phyloP scores from a whole-genome alignment of 2,329 filamentous ascomycete genomes.

The Penicillium hordei region DNA sequence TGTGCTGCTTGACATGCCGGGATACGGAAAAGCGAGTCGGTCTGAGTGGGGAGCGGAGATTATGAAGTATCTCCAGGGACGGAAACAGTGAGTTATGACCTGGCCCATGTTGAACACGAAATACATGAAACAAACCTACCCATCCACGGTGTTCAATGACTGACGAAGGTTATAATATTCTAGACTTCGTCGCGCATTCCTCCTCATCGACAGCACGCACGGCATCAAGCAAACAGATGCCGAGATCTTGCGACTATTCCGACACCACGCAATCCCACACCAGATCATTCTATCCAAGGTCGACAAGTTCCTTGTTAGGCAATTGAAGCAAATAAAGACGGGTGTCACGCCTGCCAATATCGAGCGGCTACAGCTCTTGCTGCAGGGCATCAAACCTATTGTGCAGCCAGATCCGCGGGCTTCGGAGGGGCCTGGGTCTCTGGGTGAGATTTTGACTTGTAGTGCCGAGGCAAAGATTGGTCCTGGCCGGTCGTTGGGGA shows the following conservation, averaged over 20 bases:
- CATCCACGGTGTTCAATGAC: not conserved
- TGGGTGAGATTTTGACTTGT: constrained; percentile 62
- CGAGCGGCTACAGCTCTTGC: constrained; percentile 40
- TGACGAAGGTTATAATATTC: not conserved
- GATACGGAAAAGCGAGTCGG: constrained; percentile 64
- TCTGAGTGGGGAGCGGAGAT: constrained; percentile 66
- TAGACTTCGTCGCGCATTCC: constrained; percentile 60
- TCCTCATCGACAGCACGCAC: constrained; percentile 64
- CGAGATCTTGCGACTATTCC: constrained; percentile 57
- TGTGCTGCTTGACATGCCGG: constrained; percentile 69
- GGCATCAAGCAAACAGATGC: constrained; percentile 63
- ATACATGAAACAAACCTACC: not conserved
- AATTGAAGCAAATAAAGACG: constrained; percentile 31
- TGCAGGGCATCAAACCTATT: constrained; percentile 40
- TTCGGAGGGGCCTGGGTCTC: constrained; percentile 40
- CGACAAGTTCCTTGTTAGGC: constrained; percentile 55
- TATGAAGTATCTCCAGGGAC: constrained; percentile 63
- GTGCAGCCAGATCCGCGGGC: constrained; percentile 47
- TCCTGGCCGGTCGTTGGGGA: constrained; percentile 53
- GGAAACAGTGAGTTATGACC: constrained; percentile 54
- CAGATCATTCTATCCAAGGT: constrained; percentile 68
- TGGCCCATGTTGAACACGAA: not conserved
- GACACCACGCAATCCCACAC: constrained; percentile 58
- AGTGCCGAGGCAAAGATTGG: constrained; percentile 53
- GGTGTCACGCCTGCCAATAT: constrained; percentile 31